These are phyloP conservation scores for Dothideomycetes sp. DNA, from an alignment of 2,329 filamentous ascomycete genomes.

Conservation along the genomic window DNA sequence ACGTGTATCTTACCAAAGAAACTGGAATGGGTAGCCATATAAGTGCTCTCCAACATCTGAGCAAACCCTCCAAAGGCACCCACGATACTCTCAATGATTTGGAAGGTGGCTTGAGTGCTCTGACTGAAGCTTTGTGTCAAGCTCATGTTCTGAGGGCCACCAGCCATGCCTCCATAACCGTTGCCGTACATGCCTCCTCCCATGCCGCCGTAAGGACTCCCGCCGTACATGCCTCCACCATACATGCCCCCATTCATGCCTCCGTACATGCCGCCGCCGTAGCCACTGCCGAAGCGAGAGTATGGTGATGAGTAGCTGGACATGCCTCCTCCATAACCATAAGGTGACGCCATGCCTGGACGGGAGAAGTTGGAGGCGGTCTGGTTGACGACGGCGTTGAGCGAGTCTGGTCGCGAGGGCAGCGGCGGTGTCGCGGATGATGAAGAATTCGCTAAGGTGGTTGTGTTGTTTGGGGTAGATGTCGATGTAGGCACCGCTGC, in stretches of 20 bases:
- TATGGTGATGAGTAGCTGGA: constrained; percentile 48
- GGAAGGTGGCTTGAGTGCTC: constrained; percentile 92
- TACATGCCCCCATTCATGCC: constrained; percentile 40
- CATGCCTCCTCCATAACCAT: constrained; percentile 38
- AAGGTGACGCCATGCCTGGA: constrained; percentile 43
- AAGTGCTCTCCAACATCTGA: constrained; percentile 98
- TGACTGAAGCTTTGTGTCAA: constrained; percentile 92
- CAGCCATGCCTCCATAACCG: constrained; percentile 43
- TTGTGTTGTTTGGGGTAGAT: constrained; percentile 28
- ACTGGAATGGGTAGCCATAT: constrained; percentile 97
- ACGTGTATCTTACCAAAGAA: constrained; percentile 78
- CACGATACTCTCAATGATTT: constrained; percentile 95
- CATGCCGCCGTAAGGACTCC: constrained; percentile 24
- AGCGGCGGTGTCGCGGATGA: constrained; percentile 45
- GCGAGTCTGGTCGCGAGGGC: constrained; percentile 69
- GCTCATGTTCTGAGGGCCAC: constrained; percentile 76
- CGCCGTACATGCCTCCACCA: constrained; percentile 26
- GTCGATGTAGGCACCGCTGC: constrained; percentile 7
- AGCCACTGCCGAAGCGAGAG: constrained; percentile 40
- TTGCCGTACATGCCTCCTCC: constrained; percentile 30
- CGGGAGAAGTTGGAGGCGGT: constrained; percentile 71
- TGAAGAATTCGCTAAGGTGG: constrained; percentile 30
- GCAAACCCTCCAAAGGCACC: constrained; percentile 95
- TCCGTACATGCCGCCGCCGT: constrained; percentile 30
- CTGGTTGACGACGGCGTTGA: constrained; percentile 73